Evolutionary conservation across 495 filamentous ascomycete genomes (phyloP).

Genomic region (Lentithecium fluviatile): DNA sequence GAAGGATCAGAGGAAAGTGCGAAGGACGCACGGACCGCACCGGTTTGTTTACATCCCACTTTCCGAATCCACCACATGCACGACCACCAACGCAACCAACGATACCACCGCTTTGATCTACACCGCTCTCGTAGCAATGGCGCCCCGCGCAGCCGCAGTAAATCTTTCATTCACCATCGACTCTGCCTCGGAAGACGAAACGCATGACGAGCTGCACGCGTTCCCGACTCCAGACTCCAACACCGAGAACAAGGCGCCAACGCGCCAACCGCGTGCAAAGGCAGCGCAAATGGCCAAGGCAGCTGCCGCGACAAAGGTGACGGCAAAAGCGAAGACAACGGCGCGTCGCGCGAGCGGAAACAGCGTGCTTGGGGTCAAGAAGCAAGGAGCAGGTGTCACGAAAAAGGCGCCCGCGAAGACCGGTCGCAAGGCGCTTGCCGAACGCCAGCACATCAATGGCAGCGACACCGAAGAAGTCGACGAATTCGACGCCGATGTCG

Average conservation of each 20-base stretch:
- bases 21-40: background rate
- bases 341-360: slow-evolving; percentile 37
- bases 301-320: slow-evolving; percentile 18
- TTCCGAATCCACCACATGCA: background rate
- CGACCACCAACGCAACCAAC: background rate
- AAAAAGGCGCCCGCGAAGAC: slow-evolving; percentile 39
- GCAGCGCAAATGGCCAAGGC: slow-evolving; percentile 29
- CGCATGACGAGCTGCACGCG: slow-evolving; percentile 38
- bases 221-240: slow-evolving; percentile 43
- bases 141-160: slow-evolving; percentile 53
- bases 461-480: slow-evolving; percentile 57
- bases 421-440: slow-evolving; percentile 51
- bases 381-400: slow-evolving; percentile 24
- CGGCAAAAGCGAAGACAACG: slow-evolving; percentile 24
- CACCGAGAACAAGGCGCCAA: slow-evolving; percentile 36
- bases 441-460: slow-evolving; percentile 50
- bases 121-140: slow-evolving; percentile 45
- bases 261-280: slow-evolving; percentile 28
- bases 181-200: slow-evolving; percentile 66
- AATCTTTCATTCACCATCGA: slow-evolving; percentile 63
- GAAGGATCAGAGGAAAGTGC: too few species aligned
- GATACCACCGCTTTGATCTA: background rate
- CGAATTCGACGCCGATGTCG: slow-evolving; percentile 46
- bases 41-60: slow-evolving; percentile 23
- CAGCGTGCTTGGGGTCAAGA: slow-evolving; percentile 26